A percentile compares a stretch with the other conserved stretches of the same genome.
These are phyloP conservation scores for Starmerella floricola DNA, from an alignment of 805 yeast species.

Conservation along the genomic window DNA sequence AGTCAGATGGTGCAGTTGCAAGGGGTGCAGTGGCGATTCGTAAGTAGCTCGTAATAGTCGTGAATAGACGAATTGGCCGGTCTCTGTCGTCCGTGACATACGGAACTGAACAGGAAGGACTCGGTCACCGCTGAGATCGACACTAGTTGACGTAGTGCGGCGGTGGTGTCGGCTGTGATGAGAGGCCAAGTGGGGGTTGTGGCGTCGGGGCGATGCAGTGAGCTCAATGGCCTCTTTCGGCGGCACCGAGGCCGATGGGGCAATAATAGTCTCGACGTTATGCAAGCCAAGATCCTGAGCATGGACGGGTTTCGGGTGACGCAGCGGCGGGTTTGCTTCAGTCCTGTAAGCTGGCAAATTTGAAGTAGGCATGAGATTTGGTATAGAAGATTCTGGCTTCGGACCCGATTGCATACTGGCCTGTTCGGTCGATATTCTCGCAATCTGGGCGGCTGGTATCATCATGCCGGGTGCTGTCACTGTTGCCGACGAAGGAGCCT, in stretches of 20 bases:
- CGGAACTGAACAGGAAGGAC: constrained; percentile 26
- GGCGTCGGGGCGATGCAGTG: constrained; percentile 9
- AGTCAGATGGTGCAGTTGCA: constrained; percentile 22
- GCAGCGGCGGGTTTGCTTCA: constrained; percentile 11
- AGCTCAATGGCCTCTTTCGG: constrained; percentile 11
- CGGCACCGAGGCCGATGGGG: constrained; percentile 18
- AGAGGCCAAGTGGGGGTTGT: not conserved
- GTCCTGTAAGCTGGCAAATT: too few relatives aligned
- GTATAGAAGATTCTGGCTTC: too few relatives aligned
- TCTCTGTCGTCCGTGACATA: constrained; percentile 14
- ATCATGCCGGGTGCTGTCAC: too few relatives aligned
- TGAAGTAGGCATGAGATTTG: too few relatives aligned
- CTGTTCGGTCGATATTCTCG: too few relatives aligned
- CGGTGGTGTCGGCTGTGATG: constrained; percentile 16
- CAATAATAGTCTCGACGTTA: constrained; percentile 8
- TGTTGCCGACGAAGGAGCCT: too few relatives aligned
- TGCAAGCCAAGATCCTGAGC: constrained; percentile 7
- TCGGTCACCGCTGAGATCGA: constrained; percentile 20
- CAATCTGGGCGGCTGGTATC: too few relatives aligned
- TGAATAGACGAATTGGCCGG: constrained; percentile 21
- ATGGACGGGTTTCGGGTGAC: constrained; percentile 18
- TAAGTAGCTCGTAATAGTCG: constrained; percentile 29
- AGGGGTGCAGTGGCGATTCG: constrained; percentile 27
- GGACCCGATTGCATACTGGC: too few relatives aligned
- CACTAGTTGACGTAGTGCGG: constrained; percentile 21